Conservation (phyloP, 2,329 filamentous ascomycete genomes). For the Pestalotiopsis sp. region DNA sequence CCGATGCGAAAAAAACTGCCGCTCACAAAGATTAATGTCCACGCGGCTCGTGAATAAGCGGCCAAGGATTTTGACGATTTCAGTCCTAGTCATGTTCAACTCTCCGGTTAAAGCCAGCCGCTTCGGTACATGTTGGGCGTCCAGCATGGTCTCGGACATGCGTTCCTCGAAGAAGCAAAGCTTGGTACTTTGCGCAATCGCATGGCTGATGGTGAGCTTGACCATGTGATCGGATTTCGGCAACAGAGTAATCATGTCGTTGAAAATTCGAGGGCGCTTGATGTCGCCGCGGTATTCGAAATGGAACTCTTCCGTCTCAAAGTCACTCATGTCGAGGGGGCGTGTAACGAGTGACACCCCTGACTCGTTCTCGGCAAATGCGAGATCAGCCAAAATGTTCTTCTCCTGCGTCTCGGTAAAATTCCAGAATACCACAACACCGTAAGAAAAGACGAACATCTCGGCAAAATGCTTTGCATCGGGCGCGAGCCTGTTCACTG, state of each 20-base stretch:
- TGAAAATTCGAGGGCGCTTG: slow-evolving; percentile 88
- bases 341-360: slow-evolving; percentile 71
- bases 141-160: slow-evolving; percentile 92
- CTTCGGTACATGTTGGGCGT: slow-evolving; percentile 90
- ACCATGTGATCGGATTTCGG: slow-evolving; percentile 96
- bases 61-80: slow-evolving; percentile 91
- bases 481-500: slow-evolving; percentile 64
- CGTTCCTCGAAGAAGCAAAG: slow-evolving; percentile 94
- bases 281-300: slow-evolving; percentile 93
- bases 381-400: slow-evolving; percentile 91
- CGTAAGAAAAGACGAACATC: slow-evolving; percentile 97
- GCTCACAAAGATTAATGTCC: slow-evolving; percentile 95
- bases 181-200: slow-evolving; percentile 96
- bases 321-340: slow-evolving; percentile 84
- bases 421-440: slow-evolving; percentile 98
- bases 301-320: slow-evolving; percentile 97
- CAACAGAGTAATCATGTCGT: slow-evolving; percentile 97
- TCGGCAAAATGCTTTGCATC: slow-evolving; percentile 84
- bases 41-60: slow-evolving; percentile 91
- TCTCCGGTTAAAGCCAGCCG: slow-evolving; percentile 86
- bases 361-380: slow-evolving; percentile 76
- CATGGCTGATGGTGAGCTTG: slow-evolving; percentile 95
- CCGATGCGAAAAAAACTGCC: slow-evolving; percentile 1
- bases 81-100: slow-evolving; percentile 86
- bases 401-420: slow-evolving; percentile 96